Evolutionary conservation across 2,329 filamentous ascomycete genomes (phyloP), one percentile per base, ranked within the genome.

Genomic region (Fusarium gaditjirri): DNA sequence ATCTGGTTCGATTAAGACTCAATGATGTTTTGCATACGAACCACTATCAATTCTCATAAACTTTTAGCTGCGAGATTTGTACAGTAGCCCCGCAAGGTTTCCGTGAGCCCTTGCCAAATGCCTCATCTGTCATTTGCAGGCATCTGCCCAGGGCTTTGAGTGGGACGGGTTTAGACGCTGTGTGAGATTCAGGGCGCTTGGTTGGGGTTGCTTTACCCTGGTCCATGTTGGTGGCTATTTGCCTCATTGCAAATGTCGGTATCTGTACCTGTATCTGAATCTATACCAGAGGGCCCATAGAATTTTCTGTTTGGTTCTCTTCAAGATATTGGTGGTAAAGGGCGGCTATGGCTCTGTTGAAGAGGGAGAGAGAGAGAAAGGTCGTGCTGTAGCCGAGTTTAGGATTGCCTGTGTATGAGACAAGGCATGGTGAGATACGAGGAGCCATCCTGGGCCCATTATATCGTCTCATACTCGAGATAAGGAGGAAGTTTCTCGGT

Each of bases 181-280:
- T 76, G 74, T 68, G 74, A 71, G 61, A 60, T 71, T 73, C 71
- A 74, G 74, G 74, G 74, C 65, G 73, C 71, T 73, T 76, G 72
- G 41, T 65, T 47, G 38, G 61, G 47, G 59, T 60, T 47, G 29
- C 33, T 65, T 69, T 23, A 69, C 59, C 71, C 65, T 57, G 62
- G 58, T 54, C 49, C 41, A 61, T 23, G 35, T 42, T 52, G 44
- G 44, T 58, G 65, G 59, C 61, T 61, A 62, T 43, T 68, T 61
- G 55, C 54, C 64, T 65, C 55, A n/a, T 46, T 38, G 62, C 61
- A 47, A 47, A 41, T 36, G 38, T 57, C 39, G 38, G 36, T 57
- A 43, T 50, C 16, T 36, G 38, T 66, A 35, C 56, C 23, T 27
- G 43, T 66, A 46, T 39, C 8, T 52, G 33, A 66, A 29, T 62